Percentiles rank a stretch among this genome's conserved stretches.
Conservation (phyloP, 2,329 filamentous ascomycete genomes). For the Coleophoma crateriformis region DNA sequence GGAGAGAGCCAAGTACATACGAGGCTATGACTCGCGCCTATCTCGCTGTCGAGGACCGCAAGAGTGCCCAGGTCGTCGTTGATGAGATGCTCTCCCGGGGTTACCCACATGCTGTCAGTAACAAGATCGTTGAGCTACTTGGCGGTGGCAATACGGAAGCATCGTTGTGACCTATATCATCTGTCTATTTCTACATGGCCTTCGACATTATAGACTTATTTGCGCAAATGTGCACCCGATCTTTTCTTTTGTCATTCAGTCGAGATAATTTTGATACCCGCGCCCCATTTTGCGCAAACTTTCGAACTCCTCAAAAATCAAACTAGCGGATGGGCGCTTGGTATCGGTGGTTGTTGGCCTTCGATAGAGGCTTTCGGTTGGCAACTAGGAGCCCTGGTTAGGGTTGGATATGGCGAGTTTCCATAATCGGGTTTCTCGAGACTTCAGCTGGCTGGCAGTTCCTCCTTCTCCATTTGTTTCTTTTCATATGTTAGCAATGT, state of each 20-base stretch:
- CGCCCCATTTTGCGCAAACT: neutral
- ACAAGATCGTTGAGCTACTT: constrained; percentile 89
- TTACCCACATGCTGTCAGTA: constrained; percentile 86
- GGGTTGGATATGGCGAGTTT: neutral
- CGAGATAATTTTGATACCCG: constrained; percentile 1
- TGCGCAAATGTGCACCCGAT: neutral
- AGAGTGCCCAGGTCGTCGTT: constrained; percentile 71
- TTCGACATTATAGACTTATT: neutral
- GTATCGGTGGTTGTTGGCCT: neutral
- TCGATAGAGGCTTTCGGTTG: neutral
- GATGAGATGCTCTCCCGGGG: constrained; percentile 86
- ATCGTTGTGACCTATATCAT: neutral
- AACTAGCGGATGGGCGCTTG: neutral
- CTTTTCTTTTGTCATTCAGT: neutral
- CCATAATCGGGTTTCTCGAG: too few relatives aligned
- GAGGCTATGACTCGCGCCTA: constrained; percentile 97
- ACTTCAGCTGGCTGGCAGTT: neutral
- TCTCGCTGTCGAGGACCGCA: constrained; percentile 75
- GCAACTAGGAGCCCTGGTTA: neutral
- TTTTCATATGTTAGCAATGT: neutral
- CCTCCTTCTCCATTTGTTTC: neutral
- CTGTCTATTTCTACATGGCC: neutral
- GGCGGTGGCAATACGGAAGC: constrained; percentile 41
- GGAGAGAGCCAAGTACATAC: constrained; percentile 94
- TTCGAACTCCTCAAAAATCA: neutral